phyloP scores from a whole-genome alignment of 768 basidiomycete species.

The Russula brevipes region DNA sequence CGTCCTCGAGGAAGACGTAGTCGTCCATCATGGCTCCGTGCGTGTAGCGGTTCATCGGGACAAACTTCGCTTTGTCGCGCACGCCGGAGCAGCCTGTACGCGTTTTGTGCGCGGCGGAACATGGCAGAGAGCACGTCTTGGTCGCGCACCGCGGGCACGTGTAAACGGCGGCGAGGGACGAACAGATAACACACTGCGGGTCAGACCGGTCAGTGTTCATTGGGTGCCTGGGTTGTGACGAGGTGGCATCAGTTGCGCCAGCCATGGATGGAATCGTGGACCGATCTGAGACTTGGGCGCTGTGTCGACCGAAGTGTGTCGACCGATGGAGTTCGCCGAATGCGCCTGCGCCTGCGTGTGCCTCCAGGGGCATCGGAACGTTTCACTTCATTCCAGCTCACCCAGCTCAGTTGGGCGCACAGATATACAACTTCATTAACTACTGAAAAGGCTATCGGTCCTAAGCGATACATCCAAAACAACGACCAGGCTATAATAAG shows the following conservation, averaged over 20 bases:
- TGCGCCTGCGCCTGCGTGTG: too few relatives aligned
- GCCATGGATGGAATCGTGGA: not conserved
- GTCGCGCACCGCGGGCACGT: constrained; percentile 71
- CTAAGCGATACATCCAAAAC: not conserved
- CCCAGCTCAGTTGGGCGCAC: too few relatives aligned
- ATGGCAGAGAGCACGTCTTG: constrained; percentile 69
- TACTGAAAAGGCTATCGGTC: not conserved
- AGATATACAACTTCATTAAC: not conserved
- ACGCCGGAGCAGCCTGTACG: constrained; percentile 59
- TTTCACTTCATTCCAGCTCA: too few relatives aligned
- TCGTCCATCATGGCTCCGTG: constrained; percentile 89
- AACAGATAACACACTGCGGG: constrained; percentile 19
- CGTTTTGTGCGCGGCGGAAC: constrained; percentile 65
- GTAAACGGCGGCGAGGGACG: constrained; percentile 46
- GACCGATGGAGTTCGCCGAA: too few relatives aligned
- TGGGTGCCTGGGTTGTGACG: constrained; percentile 19
- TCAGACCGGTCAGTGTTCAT: constrained; percentile 4
- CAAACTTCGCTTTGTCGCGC: constrained; percentile 66
- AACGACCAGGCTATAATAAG: not conserved
- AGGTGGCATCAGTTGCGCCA: not conserved
- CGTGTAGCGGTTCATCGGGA: constrained; percentile 77
- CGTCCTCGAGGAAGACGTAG: constrained; percentile 80
- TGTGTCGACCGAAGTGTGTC: too few relatives aligned
- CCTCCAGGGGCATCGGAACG: too few relatives aligned
- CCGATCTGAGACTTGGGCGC: too few relatives aligned